Evolutionary conservation across 768 basidiomycete genomes (phyloP), one percentile per base, ranked within the genome.

Genomic region (Nidularia sp.): DNA sequence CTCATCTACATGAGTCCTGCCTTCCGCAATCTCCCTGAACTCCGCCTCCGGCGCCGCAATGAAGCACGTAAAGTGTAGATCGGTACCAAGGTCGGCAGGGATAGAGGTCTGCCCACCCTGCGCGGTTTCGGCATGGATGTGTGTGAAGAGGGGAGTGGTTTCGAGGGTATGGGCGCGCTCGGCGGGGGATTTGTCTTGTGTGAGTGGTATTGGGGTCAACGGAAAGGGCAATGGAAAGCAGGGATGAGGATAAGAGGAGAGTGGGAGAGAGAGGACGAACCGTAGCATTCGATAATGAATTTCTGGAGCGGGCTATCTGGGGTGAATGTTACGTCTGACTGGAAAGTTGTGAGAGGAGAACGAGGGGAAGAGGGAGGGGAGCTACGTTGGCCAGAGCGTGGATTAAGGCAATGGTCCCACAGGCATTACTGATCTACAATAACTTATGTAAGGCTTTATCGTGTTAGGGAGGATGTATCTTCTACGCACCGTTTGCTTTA

Each of bases 51-150:
- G 82, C 0, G 88, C 89, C 53, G 78, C 76, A 34, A 97, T 81
- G 60, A 97, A 98, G 60, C 86, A 85, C 1, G 89, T 90, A 57
- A 95, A 98, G 68, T 97, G 95, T 6, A 92, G 73, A 59, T 90
- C 77, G 0, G 88, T 88, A 36, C 90, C 74, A 6, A 85, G 72
- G 57, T 89, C 75, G 1, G 70, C 66, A 2, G 89, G 85, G 0
- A 85, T 75, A 1, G 73, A 70, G 4, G 82, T 82, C 68, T 96
- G 92, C 6, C 91, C 92, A 0, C 79, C 63, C 0, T 74, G 69
- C 0, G 91, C 89, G 1, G 83, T 81, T 36, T 84, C 78, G 0
- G 79, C 77, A 56, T 97, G 95, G 53, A 93, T 91, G 53, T 79
- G 68, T 4, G 82, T 81, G 58, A 98, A 93, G 44, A 93, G 79